Percentiles rank a stretch among this genome's conserved stretches.
phyloP scores from a whole-genome alignment of 257 asterid species.

The Schizonepeta tenuifolia region DNA sequence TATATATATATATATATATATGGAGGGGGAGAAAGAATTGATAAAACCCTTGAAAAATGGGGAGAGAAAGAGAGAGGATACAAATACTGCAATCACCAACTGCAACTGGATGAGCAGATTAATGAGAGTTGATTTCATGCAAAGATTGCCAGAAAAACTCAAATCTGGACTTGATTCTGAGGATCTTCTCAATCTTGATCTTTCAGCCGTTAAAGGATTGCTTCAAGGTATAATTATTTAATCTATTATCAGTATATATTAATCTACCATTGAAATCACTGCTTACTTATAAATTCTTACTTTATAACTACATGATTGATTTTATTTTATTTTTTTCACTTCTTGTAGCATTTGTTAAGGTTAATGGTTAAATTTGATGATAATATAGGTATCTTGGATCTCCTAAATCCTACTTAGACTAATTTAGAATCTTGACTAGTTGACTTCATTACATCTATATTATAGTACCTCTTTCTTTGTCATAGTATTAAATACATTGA shows the following conservation, averaged over 20 bases:
- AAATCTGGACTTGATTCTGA: slow-evolving; percentile 45
- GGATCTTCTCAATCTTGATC: slow-evolving; percentile 36
- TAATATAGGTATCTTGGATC: not conserved
- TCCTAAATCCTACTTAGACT: not conserved
- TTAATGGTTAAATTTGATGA: no score
- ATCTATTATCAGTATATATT: no score
- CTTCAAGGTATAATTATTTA: slow-evolving; percentile 38
- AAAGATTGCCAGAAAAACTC: slow-evolving; percentile 47
- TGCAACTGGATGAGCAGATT: slow-evolving; percentile 39
- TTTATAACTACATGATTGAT: no score
- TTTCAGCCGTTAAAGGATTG: slow-evolving; percentile 40
- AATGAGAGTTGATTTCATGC: slow-evolving; percentile 44
- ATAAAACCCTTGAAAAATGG: slow-evolving; percentile 29
- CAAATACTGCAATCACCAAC: not conserved
- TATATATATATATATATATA: no score
- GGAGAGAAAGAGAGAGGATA: not conserved
- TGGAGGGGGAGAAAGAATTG: slow-evolving; percentile 38
- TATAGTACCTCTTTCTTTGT: no score
- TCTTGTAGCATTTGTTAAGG: no score
- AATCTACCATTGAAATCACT: no score
- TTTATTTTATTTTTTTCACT: no score
- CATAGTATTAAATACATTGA: no score
- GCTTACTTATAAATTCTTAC: no score
- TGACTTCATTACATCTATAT: no score
- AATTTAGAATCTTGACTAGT: not conserved